Evolutionary conservation across 106 monocot genomes (phyloP), one percentile per base, ranked within the genome.

Genomic region (Dactylorhiza incarnata): DNA sequence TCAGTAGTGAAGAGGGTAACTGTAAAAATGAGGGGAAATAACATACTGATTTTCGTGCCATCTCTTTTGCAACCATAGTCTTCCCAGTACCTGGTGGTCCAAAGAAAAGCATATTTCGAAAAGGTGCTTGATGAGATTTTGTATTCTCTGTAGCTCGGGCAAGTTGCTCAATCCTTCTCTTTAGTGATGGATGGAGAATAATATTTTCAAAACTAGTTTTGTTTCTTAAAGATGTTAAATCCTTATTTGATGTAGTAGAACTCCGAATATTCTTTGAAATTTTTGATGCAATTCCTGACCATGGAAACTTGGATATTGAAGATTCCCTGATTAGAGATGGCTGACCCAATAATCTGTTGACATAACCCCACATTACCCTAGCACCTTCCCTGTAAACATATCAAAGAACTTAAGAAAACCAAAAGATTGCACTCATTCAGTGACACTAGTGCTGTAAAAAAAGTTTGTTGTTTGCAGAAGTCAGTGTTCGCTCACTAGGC

Each of bases 61-160:
- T 93, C 84, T 93, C 92, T 77, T 76, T 87, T 15, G 95, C 95
- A 43, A 95, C 95, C 83, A 95, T 84, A 13, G 95, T 95, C 81
- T 95, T 95, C 6, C 95, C 95, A 20, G 95, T 95, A 25, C 95
- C 95, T 76, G 95, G 95, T 59, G 90, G 93, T 24, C 95, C 95
- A 72, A 93, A 93, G 81, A 95, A 95, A 45, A 95, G 86, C 95
- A 95, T 95, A 75, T 95, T 95, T 17, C 95, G 88, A 37, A 95
- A 95, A 66, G 95, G 95, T 73, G 95, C 95, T 84, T 88, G 85
- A 85, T 95, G 95, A 26, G 88, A 83, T 76, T 93, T 95, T 7
- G 95, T 95, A 48, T 95, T 93, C 65, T 87, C 85, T 16, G 95
- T 95, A 17, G 95, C 92, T 65, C 90, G 88, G 46, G 95, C 95